A percentile compares a stretch with the other conserved stretches of the same genome.
These are phyloP conservation scores for Rhododendron kiyosumense DNA, from an alignment of 148 eudicot genomes.

Conservation along the genomic window DNA sequence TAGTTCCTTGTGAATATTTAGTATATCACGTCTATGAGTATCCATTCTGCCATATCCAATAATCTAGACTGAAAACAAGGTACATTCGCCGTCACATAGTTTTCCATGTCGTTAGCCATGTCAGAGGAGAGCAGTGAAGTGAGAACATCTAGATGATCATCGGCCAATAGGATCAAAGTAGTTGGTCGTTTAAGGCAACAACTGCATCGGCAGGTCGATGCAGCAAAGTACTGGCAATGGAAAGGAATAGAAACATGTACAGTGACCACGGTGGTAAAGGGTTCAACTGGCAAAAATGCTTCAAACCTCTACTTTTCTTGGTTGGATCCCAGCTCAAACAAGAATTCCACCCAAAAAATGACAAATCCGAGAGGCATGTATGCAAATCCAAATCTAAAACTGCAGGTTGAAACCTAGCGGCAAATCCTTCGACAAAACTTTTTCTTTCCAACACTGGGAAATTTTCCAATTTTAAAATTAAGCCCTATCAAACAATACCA, in stretches of 20 bases:
- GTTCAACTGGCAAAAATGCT: not conserved
- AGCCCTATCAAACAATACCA: not conserved
- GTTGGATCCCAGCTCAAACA: not conserved
- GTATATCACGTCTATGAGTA: not conserved
- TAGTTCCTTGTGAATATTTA: not conserved
- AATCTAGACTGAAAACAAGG: not conserved
- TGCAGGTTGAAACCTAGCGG: not conserved
- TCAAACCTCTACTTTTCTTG: not conserved
- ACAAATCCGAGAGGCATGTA: not conserved
- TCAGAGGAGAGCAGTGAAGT: not conserved
- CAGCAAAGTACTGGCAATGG: not conserved
- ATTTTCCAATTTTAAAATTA: not conserved
- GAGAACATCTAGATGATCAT: not conserved
- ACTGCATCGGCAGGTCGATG: not conserved
- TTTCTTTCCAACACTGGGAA: not conserved
- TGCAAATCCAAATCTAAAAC: not conserved
- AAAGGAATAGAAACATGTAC: not conserved
- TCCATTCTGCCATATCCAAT: not conserved
- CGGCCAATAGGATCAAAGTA: not conserved
- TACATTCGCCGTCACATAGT: not conserved
- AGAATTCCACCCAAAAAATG: not conserved
- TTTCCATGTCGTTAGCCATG: not conserved
- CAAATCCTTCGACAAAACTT: not conserved
- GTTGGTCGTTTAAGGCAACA: not conserved
- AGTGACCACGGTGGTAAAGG: not conserved